Evolutionary conservation across 1,284 basidiomycete genomes (phyloP).

Genomic region (Rhodotorula sp.): DNA sequence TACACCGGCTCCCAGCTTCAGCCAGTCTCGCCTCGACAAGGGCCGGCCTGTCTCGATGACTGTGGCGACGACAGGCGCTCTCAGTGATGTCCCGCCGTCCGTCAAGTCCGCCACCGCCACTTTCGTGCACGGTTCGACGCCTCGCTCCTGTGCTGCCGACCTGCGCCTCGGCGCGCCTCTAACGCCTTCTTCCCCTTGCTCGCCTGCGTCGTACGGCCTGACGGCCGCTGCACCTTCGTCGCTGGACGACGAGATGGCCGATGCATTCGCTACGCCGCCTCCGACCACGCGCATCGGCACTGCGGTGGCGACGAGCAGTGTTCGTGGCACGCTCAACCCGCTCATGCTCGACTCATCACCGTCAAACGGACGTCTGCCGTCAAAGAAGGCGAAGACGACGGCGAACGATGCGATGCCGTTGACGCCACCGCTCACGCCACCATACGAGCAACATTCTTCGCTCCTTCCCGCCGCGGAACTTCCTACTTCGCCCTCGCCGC

Average conservation of each 20-base stretch:
- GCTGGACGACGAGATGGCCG: conserved; percentile 24
- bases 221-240: not conserved
- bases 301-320: not conserved
- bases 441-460: not conserved
- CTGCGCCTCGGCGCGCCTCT: not conserved
- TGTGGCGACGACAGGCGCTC: not conserved
- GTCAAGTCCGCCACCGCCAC: not conserved
- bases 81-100: not conserved
- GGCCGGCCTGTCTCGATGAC: conserved; percentile 13
- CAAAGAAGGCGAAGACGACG: conserved; percentile 23
- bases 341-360: conserved; percentile 13
- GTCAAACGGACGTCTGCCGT: conserved; percentile 2
- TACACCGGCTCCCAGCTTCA: conserved; percentile 17
- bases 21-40: conserved; percentile 27
- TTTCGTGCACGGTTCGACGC: not conserved
- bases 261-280: conserved; percentile 21
- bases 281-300: conserved; percentile 18
- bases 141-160: too few species aligned
- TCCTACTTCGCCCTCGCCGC: conserved; percentile 6
- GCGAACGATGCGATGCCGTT: conserved; percentile 16
- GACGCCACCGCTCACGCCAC: conserved; percentile 40
- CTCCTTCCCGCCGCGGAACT: conserved; percentile 10
- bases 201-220: not conserved
- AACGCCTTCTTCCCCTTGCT: not conserved
- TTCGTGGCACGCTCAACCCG: not conserved